phyloP scores from a whole-genome alignment of 1,284 basidiomycete species.

The Fomitiporia mediterranea region DNA sequence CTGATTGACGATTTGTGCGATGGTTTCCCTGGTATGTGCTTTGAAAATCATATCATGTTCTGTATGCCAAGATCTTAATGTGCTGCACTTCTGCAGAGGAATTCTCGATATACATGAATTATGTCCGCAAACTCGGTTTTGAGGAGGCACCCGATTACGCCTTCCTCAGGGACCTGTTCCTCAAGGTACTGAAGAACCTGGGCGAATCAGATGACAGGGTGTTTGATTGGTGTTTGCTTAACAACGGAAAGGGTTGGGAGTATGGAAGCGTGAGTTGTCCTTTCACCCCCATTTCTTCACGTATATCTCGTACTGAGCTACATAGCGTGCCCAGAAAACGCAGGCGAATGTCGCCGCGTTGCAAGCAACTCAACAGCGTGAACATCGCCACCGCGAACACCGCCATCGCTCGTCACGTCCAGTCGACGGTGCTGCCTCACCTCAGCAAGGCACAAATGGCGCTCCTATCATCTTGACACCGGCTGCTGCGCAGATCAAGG shows the following conservation, averaged over 20 bases:
- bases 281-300: constrained; percentile 14
- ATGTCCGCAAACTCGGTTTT: constrained; percentile 92
- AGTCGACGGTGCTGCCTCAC: constrained; percentile 39
- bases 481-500: constrained; percentile 59
- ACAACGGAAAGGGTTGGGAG: constrained; percentile 86
- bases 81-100: constrained; percentile 82
- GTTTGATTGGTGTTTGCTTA: constrained; percentile 97
- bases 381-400: constrained; percentile 51
- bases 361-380: constrained; percentile 52
- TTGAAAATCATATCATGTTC: neutral
- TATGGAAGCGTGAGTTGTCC: constrained; percentile 56
- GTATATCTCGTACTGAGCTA: constrained; percentile 20
- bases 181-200: constrained; percentile 85
- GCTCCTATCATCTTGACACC: constrained; percentile 60
- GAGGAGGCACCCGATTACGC: constrained; percentile 98
- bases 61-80: neutral
- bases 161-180: constrained; percentile 92
- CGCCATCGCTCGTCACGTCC: constrained; percentile 54
- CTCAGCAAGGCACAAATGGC: constrained; percentile 34
- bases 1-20: constrained; percentile 92
- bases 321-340: constrained; percentile 31
- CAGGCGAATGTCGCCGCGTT: constrained; percentile 40
- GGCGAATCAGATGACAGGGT: constrained; percentile 91
- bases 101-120: constrained; percentile 96
- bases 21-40: constrained; percentile 85